Base-by-base conservation (phyloP, 2,329 filamentous ascomycete genomes). In the Epichloe gansuensis region DNA sequence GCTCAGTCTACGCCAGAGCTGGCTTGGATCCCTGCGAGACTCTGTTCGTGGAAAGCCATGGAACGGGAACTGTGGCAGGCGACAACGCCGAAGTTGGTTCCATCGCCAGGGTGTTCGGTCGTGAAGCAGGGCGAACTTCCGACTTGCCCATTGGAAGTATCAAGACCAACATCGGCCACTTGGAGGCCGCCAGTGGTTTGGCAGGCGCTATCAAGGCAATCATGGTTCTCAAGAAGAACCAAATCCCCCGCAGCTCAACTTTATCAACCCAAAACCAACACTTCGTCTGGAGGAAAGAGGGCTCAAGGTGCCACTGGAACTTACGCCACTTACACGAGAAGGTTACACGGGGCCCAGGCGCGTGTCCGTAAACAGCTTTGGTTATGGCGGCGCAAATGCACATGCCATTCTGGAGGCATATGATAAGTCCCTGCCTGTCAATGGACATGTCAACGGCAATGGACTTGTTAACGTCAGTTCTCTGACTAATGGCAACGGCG, bases 351-450 rank as follows among this genome's bases (percentile, higher is more conserved):
- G 38, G 8, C 13, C 38, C n/a, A 41, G 38, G 2, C 68, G 73
- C 9, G 71, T 66, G 15, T 70, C 69, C 51, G 65, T 76, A 46
- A 76, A 75, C 59, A 70, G 66, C 39, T 77, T 76, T 55, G 75
- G 75, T 2, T 76, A 71, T 56, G 75, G 75, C 4, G 74, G 75
- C 37, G 73, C 72, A 1, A 76, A 76, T 48, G 69, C 67, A 0
- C 74, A 77, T 52, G 62, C 68, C 5, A 68, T 76, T 23, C 51
- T 76, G 9, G 51, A 55, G 5, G 25, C 15, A n/a, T 46, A 7
- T 41, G 38, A 41, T 11, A n/a, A 13, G 38, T 41, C 38, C 13
- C 13, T 41, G 8, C 28, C 28, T 31, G 28, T 9, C 28, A 31
- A 31, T 9, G 28, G 28, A 31, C 8, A 31, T 31, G 28, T 31